Conservation (phyloP, 2,329 filamentous ascomycete species). For the Curvularia lunata region DNA sequence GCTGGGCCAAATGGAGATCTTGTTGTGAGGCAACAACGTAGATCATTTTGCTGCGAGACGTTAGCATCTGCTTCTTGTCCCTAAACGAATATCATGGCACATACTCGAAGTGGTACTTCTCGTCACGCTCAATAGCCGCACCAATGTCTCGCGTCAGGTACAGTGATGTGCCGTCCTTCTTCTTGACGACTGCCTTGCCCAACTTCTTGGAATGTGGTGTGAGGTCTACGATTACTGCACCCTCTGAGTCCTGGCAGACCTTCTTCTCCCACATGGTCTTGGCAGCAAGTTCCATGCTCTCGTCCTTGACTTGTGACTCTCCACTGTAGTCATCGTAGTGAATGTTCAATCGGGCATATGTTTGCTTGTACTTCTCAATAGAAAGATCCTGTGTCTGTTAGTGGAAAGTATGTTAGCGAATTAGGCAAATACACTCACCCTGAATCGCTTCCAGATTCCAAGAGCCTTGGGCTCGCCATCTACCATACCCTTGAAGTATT, state of each 20-base stretch:
- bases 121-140: constrained; percentile 66
- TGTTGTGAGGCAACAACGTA: constrained; percentile 71
- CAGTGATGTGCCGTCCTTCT: constrained; percentile 70
- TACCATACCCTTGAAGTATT: constrained; percentile 73
- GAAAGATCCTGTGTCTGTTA: constrained; percentile 57
- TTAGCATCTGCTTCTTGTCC: neutral
- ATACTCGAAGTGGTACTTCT: constrained; percentile 66
- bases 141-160: constrained; percentile 75
- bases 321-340: constrained; percentile 71
- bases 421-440: constrained; percentile 35
- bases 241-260: constrained; percentile 69
- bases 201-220: constrained; percentile 72
- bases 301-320: constrained; percentile 69
- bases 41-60: constrained; percentile 61
- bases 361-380: constrained; percentile 69
- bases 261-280: constrained; percentile 64
- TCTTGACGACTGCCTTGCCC: constrained; percentile 70
- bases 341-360: constrained; percentile 69
- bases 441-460: constrained; percentile 67
- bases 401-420: neutral
- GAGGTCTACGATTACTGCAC: constrained; percentile 72
- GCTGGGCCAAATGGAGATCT: constrained; percentile 68
- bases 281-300: constrained; percentile 68
- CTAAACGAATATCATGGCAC: neutral
- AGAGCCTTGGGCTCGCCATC: constrained; percentile 66